Percentiles rank a stretch among this genome's conserved stretches.
phyloP scores from a whole-genome alignment of 23 red algal genomes.

The Agarophyton chilense region DNA sequence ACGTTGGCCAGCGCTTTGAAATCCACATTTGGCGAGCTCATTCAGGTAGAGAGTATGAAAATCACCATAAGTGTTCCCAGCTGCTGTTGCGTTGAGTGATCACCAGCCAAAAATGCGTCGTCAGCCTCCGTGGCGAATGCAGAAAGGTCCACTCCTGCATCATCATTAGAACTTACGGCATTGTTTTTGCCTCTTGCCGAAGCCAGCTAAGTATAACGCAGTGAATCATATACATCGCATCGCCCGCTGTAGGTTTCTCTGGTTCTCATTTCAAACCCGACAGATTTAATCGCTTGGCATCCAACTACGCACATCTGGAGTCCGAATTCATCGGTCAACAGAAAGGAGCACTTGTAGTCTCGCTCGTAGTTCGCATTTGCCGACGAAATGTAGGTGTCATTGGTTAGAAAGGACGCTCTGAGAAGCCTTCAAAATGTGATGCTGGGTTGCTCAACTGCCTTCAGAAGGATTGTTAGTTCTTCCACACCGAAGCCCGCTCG shows the following conservation, averaged over 20 bases:
- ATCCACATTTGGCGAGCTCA: not conserved
- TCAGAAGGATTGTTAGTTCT: conserved; percentile 29
- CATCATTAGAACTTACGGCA: not conserved
- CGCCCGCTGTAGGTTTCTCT: conserved; percentile 40
- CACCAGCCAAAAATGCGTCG: conserved; percentile 42
- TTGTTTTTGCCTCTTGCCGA: conserved; percentile 31
- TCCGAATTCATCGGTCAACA: conserved; percentile 56
- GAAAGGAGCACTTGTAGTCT: conserved; percentile 73
- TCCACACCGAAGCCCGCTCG: conserved; percentile 45
- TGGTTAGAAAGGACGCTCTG: conserved; percentile 29
- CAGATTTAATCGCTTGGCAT: conserved; percentile 57
- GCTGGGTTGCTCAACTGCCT: conserved; percentile 40
- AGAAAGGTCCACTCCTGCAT: not conserved
- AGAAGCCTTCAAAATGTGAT: conserved; percentile 28
- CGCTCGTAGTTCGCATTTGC: conserved; percentile 64
- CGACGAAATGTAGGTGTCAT: conserved; percentile 37
- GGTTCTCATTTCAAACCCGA: conserved; percentile 34
- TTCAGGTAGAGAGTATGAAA: conserved; percentile 28
- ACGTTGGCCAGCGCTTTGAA: conserved; percentile 55
- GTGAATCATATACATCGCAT: conserved; percentile 57
- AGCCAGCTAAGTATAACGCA: conserved; percentile 43
- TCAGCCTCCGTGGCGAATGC: conserved; percentile 25
- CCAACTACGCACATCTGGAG: conserved; percentile 47
- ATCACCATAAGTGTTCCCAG: conserved; percentile 63
- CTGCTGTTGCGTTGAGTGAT: conserved; percentile 60